phyloP scores from a whole-genome alignment of 75 land plant genomes.

The Cunninghamia lanceolata region DNA sequence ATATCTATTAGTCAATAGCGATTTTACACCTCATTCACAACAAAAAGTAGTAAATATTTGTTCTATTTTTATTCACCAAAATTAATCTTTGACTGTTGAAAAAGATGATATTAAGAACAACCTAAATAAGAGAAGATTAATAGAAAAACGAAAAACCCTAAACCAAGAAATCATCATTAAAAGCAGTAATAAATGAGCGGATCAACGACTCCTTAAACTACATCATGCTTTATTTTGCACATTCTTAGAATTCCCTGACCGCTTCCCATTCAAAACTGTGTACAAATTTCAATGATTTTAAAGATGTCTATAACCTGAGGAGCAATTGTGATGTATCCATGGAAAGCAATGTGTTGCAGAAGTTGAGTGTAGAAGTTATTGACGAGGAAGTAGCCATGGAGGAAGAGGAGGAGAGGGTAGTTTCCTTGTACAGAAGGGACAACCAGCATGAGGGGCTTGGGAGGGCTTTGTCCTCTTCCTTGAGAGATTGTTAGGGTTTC shows the following conservation, averaged over 20 bases:
- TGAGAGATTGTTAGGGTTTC: neutral
- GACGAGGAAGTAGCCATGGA: conserved; percentile 75
- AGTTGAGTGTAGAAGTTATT: conserved; percentile 90
- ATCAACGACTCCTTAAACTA: conserved; percentile 45
- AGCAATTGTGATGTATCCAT: too few relatives aligned
- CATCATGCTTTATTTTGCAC: neutral
- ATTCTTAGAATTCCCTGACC: conserved; percentile 41
- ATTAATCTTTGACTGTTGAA: too few relatives aligned
- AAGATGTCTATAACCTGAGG: too few relatives aligned
- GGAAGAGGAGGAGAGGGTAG: conserved; percentile 66
- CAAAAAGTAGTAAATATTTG: too few relatives aligned
- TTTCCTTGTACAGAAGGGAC: conserved; percentile 51
- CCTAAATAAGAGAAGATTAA: too few relatives aligned
- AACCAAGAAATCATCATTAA: too few relatives aligned
- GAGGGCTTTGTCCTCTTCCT: conserved; percentile 20
- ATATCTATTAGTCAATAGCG: too few relatives aligned
- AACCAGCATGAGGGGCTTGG: conserved; percentile 66
- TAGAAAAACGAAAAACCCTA: too few relatives aligned
- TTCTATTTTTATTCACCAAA: too few relatives aligned
- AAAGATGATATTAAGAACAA: too few relatives aligned
- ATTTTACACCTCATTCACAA: too few relatives aligned
- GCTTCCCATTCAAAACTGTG: conserved; percentile 91
- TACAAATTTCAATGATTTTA: too few relatives aligned
- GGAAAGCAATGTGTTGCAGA: conserved; percentile 26
- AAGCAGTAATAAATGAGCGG: neutral